phyloP scores from a whole-genome alignment of 1,139 yeast genomes.

The Yamadazyma friedrichii region DNA sequence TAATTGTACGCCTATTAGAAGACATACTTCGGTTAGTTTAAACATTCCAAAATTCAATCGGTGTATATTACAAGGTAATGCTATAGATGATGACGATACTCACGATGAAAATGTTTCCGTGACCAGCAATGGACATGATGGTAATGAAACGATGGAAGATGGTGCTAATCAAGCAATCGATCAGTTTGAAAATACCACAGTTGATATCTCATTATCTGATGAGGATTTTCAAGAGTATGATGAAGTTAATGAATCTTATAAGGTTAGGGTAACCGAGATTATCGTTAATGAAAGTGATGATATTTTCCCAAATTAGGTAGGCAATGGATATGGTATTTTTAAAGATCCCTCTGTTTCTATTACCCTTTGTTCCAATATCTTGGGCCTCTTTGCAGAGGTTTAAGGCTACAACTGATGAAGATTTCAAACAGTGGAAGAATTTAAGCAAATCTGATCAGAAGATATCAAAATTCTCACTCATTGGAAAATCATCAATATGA shows the following conservation, averaged over 20 bases:
- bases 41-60: constrained; percentile 24
- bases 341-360: too few relatives aligned
- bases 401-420: too few relatives aligned
- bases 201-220: constrained; percentile 13
- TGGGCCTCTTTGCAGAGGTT: too few relatives aligned
- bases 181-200: constrained; percentile 19
- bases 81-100: constrained; percentile 19
- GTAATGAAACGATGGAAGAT: constrained; percentile 8
- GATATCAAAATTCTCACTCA: not conserved
- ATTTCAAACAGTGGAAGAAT: too few relatives aligned
- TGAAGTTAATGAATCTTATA: constrained; percentile 30
- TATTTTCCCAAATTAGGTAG: constrained; percentile 18
- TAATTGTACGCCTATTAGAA: constrained; percentile 14
- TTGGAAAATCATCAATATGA: constrained; percentile 9
- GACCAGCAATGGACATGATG: constrained; percentile 4
- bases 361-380: too few relatives aligned
- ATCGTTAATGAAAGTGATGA: constrained; percentile 42
- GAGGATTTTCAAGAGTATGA: constrained; percentile 24
- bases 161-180: constrained; percentile 13
- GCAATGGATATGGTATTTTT: not conserved
- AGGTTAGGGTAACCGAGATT: constrained; percentile 54
- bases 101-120: not conserved
- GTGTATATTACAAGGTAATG: constrained; percentile 16
- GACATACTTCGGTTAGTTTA: constrained; percentile 33
- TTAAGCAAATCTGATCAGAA: not conserved